Evolutionary conservation across 169 alveolate species (phyloP), one percentile per base, ranked within the genome.

Genomic region (Plasmodium berghei): DNA sequence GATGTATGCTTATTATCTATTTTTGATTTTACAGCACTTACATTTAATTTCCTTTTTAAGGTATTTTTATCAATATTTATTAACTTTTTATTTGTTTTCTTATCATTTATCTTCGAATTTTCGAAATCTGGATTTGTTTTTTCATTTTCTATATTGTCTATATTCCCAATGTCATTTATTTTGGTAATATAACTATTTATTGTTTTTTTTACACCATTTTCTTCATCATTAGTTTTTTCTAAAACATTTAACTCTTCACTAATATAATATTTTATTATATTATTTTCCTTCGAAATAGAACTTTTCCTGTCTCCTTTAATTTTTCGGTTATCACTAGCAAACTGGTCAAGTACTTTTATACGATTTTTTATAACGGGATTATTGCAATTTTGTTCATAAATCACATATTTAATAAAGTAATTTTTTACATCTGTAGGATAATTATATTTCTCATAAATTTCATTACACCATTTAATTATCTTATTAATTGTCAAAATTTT

Each of bases 401-500:
- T 77, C 40, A 77, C 14, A 56, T 77, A 77, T 49, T 64, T 67
- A 63, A 77, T 52, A 69, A 77, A 77, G 46, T 40, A 63, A 9
- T 46, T 63, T 64, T 77, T 77, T 69, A 26, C 70, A 24, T 18
- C 54, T 14, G 26, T 14, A 0, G 89, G 89, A 58, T 77, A 77
- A 45, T 49, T 77, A 45, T 77, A 69, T 26, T 77, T 77, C 66
- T 77, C 89, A 70, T 49, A 49, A 9, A 77, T 58, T 69, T 77
- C 89, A 18, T 63, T 54, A 40, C 89, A 77, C 89, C 89, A 77
- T 9, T 70, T 69, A 26, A 77, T 49, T 63, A 77, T 77, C 52
- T 77, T 70, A 49, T 56, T 59, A 48, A 77, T 26, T 20, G 89
- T 77, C 58, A 77, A 70, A 58, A 77, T 8, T 69, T 26, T 77